Evolutionary conservation across 2,329 filamentous ascomycete genomes (phyloP), one percentile per base, ranked within the genome.

Genomic region (Penicillium oxalicum): DNA sequence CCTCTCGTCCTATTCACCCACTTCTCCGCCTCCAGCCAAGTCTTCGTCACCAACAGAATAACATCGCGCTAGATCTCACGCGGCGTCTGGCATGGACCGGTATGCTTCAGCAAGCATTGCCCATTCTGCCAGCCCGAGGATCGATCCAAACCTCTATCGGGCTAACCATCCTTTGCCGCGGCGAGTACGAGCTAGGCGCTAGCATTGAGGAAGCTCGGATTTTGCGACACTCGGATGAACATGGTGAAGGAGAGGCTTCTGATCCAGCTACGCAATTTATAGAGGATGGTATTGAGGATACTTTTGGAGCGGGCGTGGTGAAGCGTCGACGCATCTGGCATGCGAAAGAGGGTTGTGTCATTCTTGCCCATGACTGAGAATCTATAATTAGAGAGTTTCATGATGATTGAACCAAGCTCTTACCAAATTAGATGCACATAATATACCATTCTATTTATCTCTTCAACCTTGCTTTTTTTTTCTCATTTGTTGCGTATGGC

Each of bases 31-130:
- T 95, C 11, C 81, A 91, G 66, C 90, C 91, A 0, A 80, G 83
- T 44, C 77, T 95, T 12, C 80, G 86, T 39, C 81, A 90, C 61
- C 82, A 91, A 12, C 80, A 86, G 0, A 77, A 80, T 44, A 83
- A 82, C 51, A 76, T 87, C 11, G 86, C 88, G 2, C 79, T 95
- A 12, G 91, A 95, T 64, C 81, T 91, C 48, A 86, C 86, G 37
- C 84, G 88, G 61, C 88, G 89, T 54, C 78, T 95, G 46, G 84
- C 84, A 1, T 93, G 88, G 84, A 91, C 89, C 55, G 91, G 91
- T 1, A 83, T 87, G 28, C 70, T 95, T 49, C 91, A 96, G 70
- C 84, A 84, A 61, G 76, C 80, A 1, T 71, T 95, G 0, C 82
- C 86, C 0, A 63, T 80, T 5, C 64, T 95, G 1, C 68, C 70